Conservation (phyloP, 495 filamentous ascomycete species). For the Tuber indicum region DNA sequence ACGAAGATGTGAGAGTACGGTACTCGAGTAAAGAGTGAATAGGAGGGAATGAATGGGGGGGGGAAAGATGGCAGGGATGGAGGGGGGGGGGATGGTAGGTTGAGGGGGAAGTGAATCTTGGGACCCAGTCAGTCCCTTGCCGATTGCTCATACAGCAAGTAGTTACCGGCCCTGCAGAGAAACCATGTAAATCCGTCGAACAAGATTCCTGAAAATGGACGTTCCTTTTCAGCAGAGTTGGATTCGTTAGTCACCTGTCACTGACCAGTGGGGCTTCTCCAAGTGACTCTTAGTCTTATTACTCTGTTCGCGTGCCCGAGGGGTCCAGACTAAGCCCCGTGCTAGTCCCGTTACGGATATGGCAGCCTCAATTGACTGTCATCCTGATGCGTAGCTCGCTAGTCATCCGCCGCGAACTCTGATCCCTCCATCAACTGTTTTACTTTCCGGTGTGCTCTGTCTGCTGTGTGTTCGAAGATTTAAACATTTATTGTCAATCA, state of each 20-base stretch:
- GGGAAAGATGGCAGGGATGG: conserved; percentile 3
- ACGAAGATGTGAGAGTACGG: not conserved
- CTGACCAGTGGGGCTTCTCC: conserved; percentile 25
- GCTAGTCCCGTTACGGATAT: conserved; percentile 30
- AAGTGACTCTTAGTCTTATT: conserved; percentile 37
- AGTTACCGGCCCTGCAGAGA: conserved; percentile 36
- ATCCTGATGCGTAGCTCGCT: conserved; percentile 15
- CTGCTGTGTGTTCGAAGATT: conserved; percentile 13
- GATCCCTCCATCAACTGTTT: conserved; percentile 27
- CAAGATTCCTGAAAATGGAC: conserved; percentile 23
- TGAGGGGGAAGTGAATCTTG: conserved; percentile 34
- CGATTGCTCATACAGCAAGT: conserved; percentile 33
- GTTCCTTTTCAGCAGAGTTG: conserved; percentile 20
- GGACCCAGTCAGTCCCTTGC: conserved; percentile 36
- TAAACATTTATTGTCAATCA: not conserved
- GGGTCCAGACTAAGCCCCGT: conserved; percentile 31
- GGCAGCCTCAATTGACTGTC: conserved; percentile 38
- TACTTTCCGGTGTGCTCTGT: conserved; percentile 11
- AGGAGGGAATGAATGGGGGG: not conserved
- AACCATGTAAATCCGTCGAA: conserved; percentile 34
- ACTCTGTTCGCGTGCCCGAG: conserved; percentile 37
- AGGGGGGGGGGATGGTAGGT: conserved; percentile 18
- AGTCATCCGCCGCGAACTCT: conserved; percentile 37
- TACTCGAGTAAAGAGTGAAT: not conserved
- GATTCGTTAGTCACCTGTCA: conserved; percentile 38